Evolutionary conservation across 352 stramenopile species (phyloP).

Genomic region (Globisporangium abappressorium): DNA sequence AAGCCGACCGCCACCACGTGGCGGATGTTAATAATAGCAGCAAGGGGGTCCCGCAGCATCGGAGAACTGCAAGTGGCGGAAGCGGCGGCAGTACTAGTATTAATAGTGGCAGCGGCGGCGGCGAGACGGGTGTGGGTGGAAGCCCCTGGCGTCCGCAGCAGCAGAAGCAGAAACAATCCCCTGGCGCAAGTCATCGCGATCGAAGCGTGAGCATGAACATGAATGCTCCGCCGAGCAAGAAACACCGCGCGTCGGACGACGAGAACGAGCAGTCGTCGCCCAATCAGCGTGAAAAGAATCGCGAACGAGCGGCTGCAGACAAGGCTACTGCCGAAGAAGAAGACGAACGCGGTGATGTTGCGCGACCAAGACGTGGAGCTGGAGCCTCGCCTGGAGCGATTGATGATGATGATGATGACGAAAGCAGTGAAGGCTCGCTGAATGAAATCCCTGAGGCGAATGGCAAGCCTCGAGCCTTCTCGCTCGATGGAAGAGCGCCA

Average conservation of each 20-base stretch:
- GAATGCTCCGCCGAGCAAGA: slow-evolving; percentile 67
- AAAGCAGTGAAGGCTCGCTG: slow-evolving; percentile 7
- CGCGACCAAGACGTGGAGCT: slow-evolving; percentile 6
- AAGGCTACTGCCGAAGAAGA: not conserved
- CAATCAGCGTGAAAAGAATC: slow-evolving; percentile 12
- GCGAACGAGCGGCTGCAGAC: not conserved
- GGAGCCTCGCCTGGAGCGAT: not conserved
- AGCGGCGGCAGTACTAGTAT: not conserved
- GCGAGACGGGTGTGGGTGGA: not conserved
- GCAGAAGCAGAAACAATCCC: slow-evolving; percentile 13
- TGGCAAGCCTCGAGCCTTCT: not conserved
- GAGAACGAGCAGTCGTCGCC: slow-evolving; percentile 43
- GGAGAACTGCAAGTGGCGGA: not conserved
- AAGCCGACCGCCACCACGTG: not conserved
- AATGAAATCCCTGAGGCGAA: not conserved
- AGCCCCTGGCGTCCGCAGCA: slow-evolving; percentile 5
- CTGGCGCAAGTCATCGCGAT: slow-evolving; percentile 32
- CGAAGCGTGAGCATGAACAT: slow-evolving; percentile 74
- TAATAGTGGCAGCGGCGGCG: slow-evolving; percentile 5
- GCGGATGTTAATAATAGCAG: slow-evolving; percentile 16
- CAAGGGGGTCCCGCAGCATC: slow-evolving; percentile 3
- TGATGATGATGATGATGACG: slow-evolving; percentile 14
- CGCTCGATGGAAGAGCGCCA: slow-evolving; percentile 6
- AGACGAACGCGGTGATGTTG: not conserved
- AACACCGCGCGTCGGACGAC: slow-evolving; percentile 76